Base-by-base conservation (phyloP, 2,329 filamentous ascomycete genomes). In the Botrytis elliptica region DNA sequence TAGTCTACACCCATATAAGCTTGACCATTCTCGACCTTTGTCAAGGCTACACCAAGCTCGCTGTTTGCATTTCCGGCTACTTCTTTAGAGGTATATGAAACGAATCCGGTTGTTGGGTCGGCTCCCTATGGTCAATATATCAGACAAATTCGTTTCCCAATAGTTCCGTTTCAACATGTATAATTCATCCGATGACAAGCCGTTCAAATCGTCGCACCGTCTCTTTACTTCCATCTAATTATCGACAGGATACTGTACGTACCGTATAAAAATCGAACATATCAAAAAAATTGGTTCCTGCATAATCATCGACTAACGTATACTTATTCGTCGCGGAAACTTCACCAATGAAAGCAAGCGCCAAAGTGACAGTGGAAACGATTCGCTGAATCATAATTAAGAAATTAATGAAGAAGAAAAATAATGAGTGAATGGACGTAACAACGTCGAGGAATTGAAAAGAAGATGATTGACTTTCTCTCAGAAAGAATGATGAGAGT, bases 1-100 rank as follows among this genome's bases (percentile, higher is more conserved):
- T 86, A 83, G 82, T 94, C 92, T 60, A 92, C 90, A 62, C 91
- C 91, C 74, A 94, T 88, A 80, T 90, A 91, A 78, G 92, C 84
- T 75, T 85, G 85, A 5, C 70, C 57, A 70, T 84, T 84, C 74
- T 87, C 83, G 68, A 84, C 87, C 75, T 86, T 87, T 75, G 90
- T 89, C 20, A 93, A 84, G 38, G 52, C 64, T 20, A 64, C 64
- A 65, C 75, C 75, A 52, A 75, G 71, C 1, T 46, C 33, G 55
- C 38, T 75, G 25, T 87, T 86, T 57, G 83, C 80, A 25, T 81
- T 80, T 74, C 86, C 85, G 69, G 92, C 92, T 25, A 82, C 84
- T 36, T 78, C 77, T 73, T 84, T 79, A 69, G 82, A 79, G 64
- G 87, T 86, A 80, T 89, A 94, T 79, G 86, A 83, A 55, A 93